A percentile compares a stretch with the other conserved stretches of the same genome.
Conservation (phyloP, 805 yeast species). For the Sungouiella blattae region DNA sequence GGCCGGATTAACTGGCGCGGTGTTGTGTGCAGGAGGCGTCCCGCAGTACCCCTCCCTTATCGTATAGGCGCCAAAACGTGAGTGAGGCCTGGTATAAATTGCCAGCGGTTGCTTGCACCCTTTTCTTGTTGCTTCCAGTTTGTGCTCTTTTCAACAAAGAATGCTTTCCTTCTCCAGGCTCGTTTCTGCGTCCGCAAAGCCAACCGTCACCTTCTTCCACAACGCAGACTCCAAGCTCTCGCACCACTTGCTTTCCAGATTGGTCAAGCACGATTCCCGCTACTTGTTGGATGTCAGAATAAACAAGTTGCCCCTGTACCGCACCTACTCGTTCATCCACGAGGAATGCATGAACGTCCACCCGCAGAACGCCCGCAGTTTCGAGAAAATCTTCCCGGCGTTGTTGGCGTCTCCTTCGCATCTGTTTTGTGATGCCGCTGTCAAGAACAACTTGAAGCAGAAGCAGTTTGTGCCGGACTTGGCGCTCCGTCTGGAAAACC, state of each 20-base stretch:
- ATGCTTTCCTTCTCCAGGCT: constrained; percentile 17
- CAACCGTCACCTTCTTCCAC: constrained; percentile 28
- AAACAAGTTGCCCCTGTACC: constrained; percentile 17
- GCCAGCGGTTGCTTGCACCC: not conserved
- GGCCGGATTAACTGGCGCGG: too few species aligned
- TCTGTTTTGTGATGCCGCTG: constrained; percentile 15
- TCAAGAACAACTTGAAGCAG: constrained; percentile 11
- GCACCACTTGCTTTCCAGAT: constrained; percentile 22
- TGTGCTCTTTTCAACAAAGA: constrained; percentile 1
- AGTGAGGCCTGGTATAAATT: not conserved
- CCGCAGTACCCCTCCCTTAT: constrained; percentile 3
- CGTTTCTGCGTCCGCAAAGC: constrained; percentile 11
- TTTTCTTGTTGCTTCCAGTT: not conserved
- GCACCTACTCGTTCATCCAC: constrained; percentile 17
- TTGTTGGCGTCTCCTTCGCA: constrained; percentile 15
- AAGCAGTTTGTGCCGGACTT: constrained; percentile 19
- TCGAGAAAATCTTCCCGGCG: constrained; percentile 18
- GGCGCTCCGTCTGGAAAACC: constrained; percentile 10
- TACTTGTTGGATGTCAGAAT: constrained; percentile 18
- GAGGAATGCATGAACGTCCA: constrained; percentile 18
- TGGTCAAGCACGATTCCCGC: constrained; percentile 18
- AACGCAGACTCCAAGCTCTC: constrained; percentile 24
- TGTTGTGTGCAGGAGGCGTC: not conserved
- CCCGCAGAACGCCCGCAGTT: constrained; percentile 18
- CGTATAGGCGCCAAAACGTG: constrained; percentile 1